phyloP scores from a whole-genome alignment of 176 grass and related monocot species.

The Oryza glumipatula region DNA sequence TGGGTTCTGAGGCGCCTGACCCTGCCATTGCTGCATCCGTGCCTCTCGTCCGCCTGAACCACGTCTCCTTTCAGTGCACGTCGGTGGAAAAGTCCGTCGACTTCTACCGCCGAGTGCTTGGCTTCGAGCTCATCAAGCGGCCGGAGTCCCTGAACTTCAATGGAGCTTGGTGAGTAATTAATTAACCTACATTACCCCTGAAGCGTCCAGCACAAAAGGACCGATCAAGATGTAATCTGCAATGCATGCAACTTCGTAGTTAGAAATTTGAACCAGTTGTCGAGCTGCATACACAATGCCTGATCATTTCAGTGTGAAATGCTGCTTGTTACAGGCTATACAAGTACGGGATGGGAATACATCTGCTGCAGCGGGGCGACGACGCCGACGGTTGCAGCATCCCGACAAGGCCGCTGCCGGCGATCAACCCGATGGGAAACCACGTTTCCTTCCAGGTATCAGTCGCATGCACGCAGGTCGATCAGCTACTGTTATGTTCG shows the following conservation, averaged over 20 bases:
- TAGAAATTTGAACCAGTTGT: not conserved
- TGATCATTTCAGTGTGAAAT: not conserved
- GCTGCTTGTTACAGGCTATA: constrained; percentile 51
- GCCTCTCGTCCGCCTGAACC: constrained; percentile 76
- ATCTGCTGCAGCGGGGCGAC: constrained; percentile 61
- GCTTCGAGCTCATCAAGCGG: constrained; percentile 72
- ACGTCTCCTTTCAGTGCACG: constrained; percentile 69
- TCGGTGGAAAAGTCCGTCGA: constrained; percentile 57
- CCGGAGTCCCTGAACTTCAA: constrained; percentile 69
- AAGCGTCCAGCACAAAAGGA: not conserved
- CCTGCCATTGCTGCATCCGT: not conserved
- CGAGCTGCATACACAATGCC: not conserved
- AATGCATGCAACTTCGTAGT: not conserved
- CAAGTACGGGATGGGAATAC: constrained; percentile 66
- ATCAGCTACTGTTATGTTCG: not conserved
- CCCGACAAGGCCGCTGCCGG: constrained; percentile 5
- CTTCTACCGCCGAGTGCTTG: constrained; percentile 78
- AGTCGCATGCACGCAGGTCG: not conserved
- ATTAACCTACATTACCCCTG: too few relatives aligned
- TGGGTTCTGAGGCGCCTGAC: constrained; percentile 31
- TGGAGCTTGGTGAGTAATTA: constrained; percentile 69
- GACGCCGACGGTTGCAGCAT: not conserved
- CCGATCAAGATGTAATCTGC: not conserved
- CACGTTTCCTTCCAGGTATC: constrained; percentile 84
- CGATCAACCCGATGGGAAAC: constrained; percentile 73